A percentile compares a stretch with the other conserved stretches of the same genome.
These are phyloP conservation scores for Yarrowia phangngaensis DNA, from an alignment of 805 yeast species.

Conservation along the genomic window DNA sequence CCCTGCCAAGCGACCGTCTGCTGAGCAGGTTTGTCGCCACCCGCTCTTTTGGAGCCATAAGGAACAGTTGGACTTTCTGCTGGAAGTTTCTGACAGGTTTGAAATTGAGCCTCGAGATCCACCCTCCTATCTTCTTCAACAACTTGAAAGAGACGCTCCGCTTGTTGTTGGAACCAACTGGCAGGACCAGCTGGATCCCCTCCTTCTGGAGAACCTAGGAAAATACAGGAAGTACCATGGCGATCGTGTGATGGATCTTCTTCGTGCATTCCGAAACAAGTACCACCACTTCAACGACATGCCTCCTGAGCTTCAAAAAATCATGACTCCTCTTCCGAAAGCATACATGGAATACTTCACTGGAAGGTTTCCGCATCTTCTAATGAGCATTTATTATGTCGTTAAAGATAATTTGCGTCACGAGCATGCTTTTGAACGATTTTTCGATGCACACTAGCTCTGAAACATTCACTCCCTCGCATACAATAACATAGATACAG, in stretches of 20 bases:
- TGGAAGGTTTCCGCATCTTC: constrained; percentile 66
- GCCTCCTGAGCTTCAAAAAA: constrained; percentile 58
- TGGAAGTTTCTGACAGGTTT: constrained; percentile 85
- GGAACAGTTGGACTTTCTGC: constrained; percentile 74
- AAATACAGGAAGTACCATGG: constrained; percentile 85
- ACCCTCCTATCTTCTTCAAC: constrained; percentile 55
- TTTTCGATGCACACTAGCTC: constrained; percentile 36
- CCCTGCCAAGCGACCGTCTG: constrained; percentile 70
- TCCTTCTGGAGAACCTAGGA: constrained; percentile 77
- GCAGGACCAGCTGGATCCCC: constrained; percentile 67
- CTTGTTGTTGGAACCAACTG: constrained; percentile 60
- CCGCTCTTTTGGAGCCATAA: constrained; percentile 82
- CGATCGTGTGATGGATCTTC: constrained; percentile 72
- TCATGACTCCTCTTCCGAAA: constrained; percentile 76
- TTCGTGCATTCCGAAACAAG: constrained; percentile 88
- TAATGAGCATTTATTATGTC: constrained; percentile 69
- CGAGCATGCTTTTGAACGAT: constrained; percentile 57
- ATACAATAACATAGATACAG: no score
- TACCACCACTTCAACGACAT: constrained; percentile 92
- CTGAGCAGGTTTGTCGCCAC: constrained; percentile 64
- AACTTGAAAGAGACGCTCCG: constrained; percentile 52
- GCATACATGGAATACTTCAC: constrained; percentile 81
- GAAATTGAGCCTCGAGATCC: constrained; percentile 82
- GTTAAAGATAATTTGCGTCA: constrained; percentile 54
- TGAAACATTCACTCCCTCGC: no score